Evolutionary conservation across 202 grass and related monocot genomes (phyloP), one percentile per base, ranked within the genome.

Genomic region (Panicum hallii): DNA sequence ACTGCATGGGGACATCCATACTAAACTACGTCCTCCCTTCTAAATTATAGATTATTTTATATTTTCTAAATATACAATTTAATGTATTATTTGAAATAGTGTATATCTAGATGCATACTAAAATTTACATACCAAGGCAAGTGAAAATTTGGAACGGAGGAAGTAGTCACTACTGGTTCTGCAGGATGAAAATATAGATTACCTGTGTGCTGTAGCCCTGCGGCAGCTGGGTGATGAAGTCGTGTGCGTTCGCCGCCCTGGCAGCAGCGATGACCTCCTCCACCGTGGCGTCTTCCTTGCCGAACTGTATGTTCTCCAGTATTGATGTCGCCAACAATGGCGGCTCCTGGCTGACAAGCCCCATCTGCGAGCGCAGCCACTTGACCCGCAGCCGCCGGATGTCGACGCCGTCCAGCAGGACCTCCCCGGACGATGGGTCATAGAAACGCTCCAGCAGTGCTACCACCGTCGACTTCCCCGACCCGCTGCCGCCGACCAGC

Each of bases 281-380:
- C 87, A 62, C 71, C 20, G 95, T 83, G 28, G 95, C 95, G 46
- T 95, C 90, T 64, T 98, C 95, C 60, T 98, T 98, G 46, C 95
- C 95, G 22, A 94, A 98, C 77, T 93, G 23, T 62, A 98, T 90
- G 72, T 98, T 98, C 77, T 98, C 90, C 79, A 76, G 80, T 22
- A 98, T 93, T 11, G 90, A 82, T 30, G 92, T 93, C 7, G 95
- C 92, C 68, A 97, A 97, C 42, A 97, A 73, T 53, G 89, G 90
- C 23, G 95, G 95, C 82, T 97, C 95, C 68, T 97, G 95, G 84
- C 90, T 97, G 7, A 97, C 95, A n/a, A 97, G 87, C 13, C 95
- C 95, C 28, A 98, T 98, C 64, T 98, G 92, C 12, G 90, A 64
- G 57, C 95, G 79, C 68, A 98, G 72, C 95, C 95, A 98, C 79